Evolutionary conservation across 192 early-diverging fungal genomes (phyloP), one percentile per base, ranked within the genome.

Genomic region (Mortierella hygrophila): DNA sequence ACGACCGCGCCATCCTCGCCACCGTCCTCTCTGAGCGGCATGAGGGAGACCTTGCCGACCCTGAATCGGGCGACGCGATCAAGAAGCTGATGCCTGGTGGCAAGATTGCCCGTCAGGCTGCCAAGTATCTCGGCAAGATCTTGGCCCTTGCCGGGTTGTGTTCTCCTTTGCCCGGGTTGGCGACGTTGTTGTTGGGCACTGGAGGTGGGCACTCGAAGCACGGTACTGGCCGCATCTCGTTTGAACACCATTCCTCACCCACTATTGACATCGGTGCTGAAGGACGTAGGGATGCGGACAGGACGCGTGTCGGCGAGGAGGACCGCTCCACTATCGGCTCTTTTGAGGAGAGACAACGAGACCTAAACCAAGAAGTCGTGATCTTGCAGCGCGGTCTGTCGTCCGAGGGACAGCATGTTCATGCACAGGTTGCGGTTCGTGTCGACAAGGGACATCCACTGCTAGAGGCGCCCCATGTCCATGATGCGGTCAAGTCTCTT

Each of bases 71-170:
- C 46, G 68, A 89, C 21, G 70, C 81, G 0, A 77, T 93, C 46
- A 87, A 91, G 55, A 60, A 78, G 8, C 47, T 92, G 78, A 72
- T 89, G 23, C 88, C 89, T 13, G 92, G 91, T 15, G 81, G 82
- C 54, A 87, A 89, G 55, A 57, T 81, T 44, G 83, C 82, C 5
- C 57, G 79, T 40, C 85, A 90, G 26, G 79, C 90, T 4, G 90
- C 88, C 80, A 90, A 89, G 55, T 91, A 90, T 49, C 41, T 93
- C 16, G 92, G 92, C 72, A 89, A 76, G 76, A 83, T 89, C 55
- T 41, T 87, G 55, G 75, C 72, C 5, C 70, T 89, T 11, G 77
- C 71, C 5, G 83, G 83, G 8, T 78, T 89, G 13, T 82, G 80
- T 37, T 74, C 78, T 4, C 88, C 88, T 8, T n/a, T 86, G 26